A percentile compares a stretch with the other conserved stretches of the same genome.
phyloP scores from a whole-genome alignment of 805 yeast genomes.

The Yamadazyma phyllophila region DNA sequence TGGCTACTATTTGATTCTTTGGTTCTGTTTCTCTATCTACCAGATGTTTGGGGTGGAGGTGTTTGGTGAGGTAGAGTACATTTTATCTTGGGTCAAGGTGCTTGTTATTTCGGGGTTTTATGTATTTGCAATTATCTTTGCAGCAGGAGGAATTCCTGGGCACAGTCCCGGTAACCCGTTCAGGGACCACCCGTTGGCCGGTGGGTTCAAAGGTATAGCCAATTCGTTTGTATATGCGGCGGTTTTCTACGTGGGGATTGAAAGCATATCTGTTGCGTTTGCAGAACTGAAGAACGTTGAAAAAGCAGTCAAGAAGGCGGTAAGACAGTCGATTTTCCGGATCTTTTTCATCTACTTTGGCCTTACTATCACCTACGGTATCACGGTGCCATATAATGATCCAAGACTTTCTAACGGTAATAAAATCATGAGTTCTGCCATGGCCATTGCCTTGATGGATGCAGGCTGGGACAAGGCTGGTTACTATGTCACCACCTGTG shows the following conservation, averaged over 20 bases:
- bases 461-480: constrained; percentile 35
- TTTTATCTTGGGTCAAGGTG: constrained; percentile 24
- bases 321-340: constrained; percentile 29
- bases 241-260: constrained; percentile 33
- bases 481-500: constrained; percentile 37
- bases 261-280: constrained; percentile 21
- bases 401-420: constrained; percentile 19
- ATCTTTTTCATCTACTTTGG: constrained; percentile 29
- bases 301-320: constrained; percentile 28
- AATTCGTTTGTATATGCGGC: constrained; percentile 49
- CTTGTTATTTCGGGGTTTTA: constrained; percentile 21
- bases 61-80: constrained; percentile 30
- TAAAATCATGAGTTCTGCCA: constrained; percentile 31
- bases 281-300: constrained; percentile 35
- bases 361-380: constrained; percentile 28
- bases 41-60: constrained; percentile 40
- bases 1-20: constrained; percentile 44
- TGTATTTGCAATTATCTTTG: constrained; percentile 19
- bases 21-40: constrained; percentile 30
- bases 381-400: constrained; percentile 32
- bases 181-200: constrained; percentile 26
- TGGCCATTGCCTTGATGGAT: constrained; percentile 35
- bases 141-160: constrained; percentile 25
- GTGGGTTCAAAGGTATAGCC: constrained; percentile 30
- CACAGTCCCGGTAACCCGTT: constrained; percentile 27